A percentile compares a stretch with the other conserved stretches of the same genome.
Evolutionary conservation across 1,139 yeast species (phyloP).

Genomic region (Kluyveromyces sp.): DNA sequence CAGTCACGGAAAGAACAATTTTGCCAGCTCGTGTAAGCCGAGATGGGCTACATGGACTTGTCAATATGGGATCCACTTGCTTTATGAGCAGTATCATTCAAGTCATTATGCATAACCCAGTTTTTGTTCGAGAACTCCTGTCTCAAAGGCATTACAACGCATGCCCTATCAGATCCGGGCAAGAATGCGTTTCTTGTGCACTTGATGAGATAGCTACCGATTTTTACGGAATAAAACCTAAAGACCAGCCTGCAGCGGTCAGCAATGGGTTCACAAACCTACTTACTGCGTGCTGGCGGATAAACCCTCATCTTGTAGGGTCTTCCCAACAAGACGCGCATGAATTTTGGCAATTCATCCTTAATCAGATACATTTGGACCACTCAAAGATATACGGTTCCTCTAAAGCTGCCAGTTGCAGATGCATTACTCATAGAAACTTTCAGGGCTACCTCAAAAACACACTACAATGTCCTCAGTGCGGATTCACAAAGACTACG

Average conservation of each 20-base stretch:
- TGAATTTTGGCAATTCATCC: conserved; percentile 87
- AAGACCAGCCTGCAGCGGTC: conserved; percentile 5
- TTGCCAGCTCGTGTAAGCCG: conserved; percentile 57
- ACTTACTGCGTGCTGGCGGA: conserved; percentile 75
- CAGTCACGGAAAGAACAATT: conserved; percentile 32
- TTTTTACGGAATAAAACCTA: conserved; percentile 27
- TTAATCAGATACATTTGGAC: conserved; percentile 73
- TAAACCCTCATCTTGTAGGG: conserved; percentile 80
- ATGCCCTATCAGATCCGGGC: conserved; percentile 25
- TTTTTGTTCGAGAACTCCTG: conserved; percentile 68
- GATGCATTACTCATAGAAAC: conserved; percentile 74
- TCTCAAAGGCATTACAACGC: conserved; percentile 27
- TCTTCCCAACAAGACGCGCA: conserved; percentile 97
- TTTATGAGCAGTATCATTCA: conserved; percentile 89
- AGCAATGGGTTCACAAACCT: conserved; percentile 33
- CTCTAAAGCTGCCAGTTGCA: conserved; percentile 40
- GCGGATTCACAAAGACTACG: conserved; percentile 56
- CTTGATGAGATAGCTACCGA: conserved; percentile 68
- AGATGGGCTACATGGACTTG: conserved; percentile 77
- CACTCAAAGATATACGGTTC: conserved; percentile 13
- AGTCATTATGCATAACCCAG: conserved; percentile 80
- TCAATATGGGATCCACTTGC: conserved; percentile 94
- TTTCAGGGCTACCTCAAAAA: conserved; percentile 71
- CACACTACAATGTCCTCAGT: conserved; percentile 65
- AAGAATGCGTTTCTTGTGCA: conserved; percentile 70